Percentiles rank a stretch among this genome's conserved stretches.
Evolutionary conservation across 1,284 basidiomycete species (phyloP).

Genomic region (Sanghuangporus baumii): DNA sequence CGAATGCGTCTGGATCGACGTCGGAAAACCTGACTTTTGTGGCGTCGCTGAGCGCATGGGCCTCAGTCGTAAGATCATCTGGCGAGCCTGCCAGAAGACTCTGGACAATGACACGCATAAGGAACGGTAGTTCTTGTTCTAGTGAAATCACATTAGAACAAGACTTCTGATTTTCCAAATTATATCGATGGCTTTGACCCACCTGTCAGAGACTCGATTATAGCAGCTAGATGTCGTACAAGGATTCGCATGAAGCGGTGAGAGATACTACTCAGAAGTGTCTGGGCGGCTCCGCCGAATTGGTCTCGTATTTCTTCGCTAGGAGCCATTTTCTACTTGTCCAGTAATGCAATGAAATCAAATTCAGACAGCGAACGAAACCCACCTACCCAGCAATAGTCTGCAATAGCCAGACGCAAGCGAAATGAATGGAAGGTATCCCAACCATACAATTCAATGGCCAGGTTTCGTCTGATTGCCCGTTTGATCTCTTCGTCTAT

Average conservation of each 20-base stretch:
- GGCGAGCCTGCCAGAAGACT: conserved; percentile 15
- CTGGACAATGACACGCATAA: conserved; percentile 17
- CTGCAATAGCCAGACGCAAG: conserved; percentile 51
- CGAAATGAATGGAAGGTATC: conserved; percentile 45
- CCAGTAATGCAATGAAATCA: background rate
- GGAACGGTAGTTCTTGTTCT: conserved; percentile 16
- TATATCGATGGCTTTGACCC: conserved; percentile 20
- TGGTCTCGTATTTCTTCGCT: conserved; percentile 34
- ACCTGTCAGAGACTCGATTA: conserved; percentile 42
- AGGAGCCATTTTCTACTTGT: conserved; percentile 38
- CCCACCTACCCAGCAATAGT: conserved; percentile 54
- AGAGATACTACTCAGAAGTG: conserved; percentile 45
- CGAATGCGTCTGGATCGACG: conserved; percentile 7
- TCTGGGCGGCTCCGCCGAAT: conserved; percentile 46
- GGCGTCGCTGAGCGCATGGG: conserved; percentile 2
- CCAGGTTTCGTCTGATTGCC: conserved; percentile 45
- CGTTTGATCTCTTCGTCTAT: conserved; percentile 30
- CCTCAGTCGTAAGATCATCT: conserved; percentile 2
- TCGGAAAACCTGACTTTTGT: conserved; percentile 6
- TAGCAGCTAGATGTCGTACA: conserved; percentile 48
- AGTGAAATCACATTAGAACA: conserved; percentile 4
- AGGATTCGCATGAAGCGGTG: conserved; percentile 49
- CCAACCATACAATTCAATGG: conserved; percentile 56
- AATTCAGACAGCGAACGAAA: background rate
- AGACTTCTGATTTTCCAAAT: conserved; percentile 14